Evolutionary conservation across 106 monocot species (phyloP).

Genomic region (Vanilla planifolia): DNA sequence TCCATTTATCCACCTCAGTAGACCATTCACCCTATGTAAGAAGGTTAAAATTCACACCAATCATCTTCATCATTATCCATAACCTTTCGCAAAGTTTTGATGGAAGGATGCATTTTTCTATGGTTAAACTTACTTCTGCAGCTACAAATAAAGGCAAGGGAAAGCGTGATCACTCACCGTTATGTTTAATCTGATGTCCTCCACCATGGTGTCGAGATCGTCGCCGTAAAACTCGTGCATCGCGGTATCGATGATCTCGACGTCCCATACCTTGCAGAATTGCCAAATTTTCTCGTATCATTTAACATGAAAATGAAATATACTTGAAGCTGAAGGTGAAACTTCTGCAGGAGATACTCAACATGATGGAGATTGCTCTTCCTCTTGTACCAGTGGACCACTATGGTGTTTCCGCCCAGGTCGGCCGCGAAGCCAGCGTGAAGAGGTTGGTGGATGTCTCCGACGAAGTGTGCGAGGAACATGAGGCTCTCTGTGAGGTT

Average conservation of each 20-base stretch:
- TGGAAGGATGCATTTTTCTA: too few species aligned
- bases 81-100: too few species aligned
- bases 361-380: conserved; percentile 85
- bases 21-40: conserved; percentile 45
- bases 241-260: conserved; percentile 43
- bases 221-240: conserved; percentile 44
- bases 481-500: conserved; percentile 76
- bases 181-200: conserved; percentile 41
- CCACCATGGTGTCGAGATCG: conserved; percentile 38
- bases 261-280: conserved; percentile 55
- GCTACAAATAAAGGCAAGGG: not conserved
- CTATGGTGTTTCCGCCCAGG: conserved; percentile 78
- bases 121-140: too few species aligned
- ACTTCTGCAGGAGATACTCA: not conserved
- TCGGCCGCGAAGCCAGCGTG: conserved; percentile 55
- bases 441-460: conserved; percentile 73
- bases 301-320: not conserved
- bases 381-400: conserved; percentile 59
- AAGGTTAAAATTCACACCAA: not conserved
- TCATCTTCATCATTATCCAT: too few species aligned
- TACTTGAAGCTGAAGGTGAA: not conserved
- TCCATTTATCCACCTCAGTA: conserved; percentile 50
- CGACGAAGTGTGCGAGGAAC: conserved; percentile 81
- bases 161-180: conserved; percentile 50
- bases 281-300: not conserved